Base-by-base conservation (phyloP, 108 stramenopile genomes). In the Nitzschia palea region DNA sequence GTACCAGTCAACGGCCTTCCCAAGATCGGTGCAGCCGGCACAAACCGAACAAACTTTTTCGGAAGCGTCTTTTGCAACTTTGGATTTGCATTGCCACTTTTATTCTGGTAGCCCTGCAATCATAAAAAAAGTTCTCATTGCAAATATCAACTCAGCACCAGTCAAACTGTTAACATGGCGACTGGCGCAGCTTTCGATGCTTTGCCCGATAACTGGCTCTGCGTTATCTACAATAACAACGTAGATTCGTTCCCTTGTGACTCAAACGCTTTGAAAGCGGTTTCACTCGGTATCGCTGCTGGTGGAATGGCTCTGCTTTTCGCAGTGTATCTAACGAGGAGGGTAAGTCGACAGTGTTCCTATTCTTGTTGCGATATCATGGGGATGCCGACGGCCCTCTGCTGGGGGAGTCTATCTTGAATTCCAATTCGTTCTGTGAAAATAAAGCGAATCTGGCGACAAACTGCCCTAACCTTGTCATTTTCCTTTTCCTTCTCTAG, bases 241-340 rank as follows among this genome's bases (percentile, higher is more conserved):
- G 22, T 22, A 1, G 10, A 12, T 1, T 14, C 36, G 22, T 85
- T 85, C 55, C 87, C 87, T 2, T 85, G 84, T 55, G 66, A 75
- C 47, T 68, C 71, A 8, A 57, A 56, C 54, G 40, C 78, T 25
- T 71, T 86, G 50, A 52, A 79, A 51, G 47, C 76, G 20, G 75
- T 80, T n/a, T 77, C 83, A 36, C 32, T 86, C 15, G 79, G 75
- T 14, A 37, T 89, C 26, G 78, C 54, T 28, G 70, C 80, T 22
- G 71, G 79, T 40, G 82, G 66, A 17, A 20, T 80, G n/a, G 75
- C 66, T 8, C 56, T 85, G 36, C 5, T 84, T 31, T 80, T 89
- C 62, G 76, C 81, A n/a, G 25, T 80, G 35, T 84, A 48, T 40
- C 75, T 86, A 6, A 61, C 69, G 6, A 27, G 28, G 15, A 70